Percentiles rank a stretch among this genome's conserved stretches.
Evolutionary conservation across 1,284 basidiomycete species (phyloP).

Genomic region (Pseudozyma tsukubaensis): DNA sequence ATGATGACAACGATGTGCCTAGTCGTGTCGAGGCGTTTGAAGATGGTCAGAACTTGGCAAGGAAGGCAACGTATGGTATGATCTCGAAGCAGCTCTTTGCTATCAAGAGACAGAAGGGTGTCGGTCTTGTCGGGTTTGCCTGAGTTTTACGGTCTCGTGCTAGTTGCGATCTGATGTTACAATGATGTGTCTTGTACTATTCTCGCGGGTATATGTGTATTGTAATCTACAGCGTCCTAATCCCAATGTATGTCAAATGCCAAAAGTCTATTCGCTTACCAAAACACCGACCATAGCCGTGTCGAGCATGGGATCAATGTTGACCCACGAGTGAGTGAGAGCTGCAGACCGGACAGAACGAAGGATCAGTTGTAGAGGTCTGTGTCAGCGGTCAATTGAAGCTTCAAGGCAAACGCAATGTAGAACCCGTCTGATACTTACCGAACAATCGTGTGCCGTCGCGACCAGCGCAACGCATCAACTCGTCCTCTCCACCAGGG

Average conservation of each 20-base stretch:
- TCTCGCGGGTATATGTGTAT: conserved; percentile 16
- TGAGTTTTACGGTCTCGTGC: background rate
- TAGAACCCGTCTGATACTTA: conserved; percentile 69
- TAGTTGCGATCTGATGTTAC: background rate
- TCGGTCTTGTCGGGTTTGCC: conserved; percentile 47
- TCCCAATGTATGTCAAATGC: background rate
- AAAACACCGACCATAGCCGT: conserved; percentile 89
- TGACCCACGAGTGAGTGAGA: conserved; percentile 86
- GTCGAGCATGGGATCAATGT: conserved; percentile 91
- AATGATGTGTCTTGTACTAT: background rate
- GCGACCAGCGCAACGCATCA: conserved; percentile 94
- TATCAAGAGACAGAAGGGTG: conserved; percentile 44
- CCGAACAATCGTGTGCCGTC: conserved; percentile 95
- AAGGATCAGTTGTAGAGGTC: background rate
- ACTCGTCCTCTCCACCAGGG: conserved; percentile 90
- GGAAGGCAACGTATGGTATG: conserved; percentile 64
- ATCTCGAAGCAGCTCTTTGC: conserved; percentile 63
- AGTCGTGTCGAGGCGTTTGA: conserved; percentile 43
- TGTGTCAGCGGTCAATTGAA: no score
- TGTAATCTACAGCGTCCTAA: conserved; percentile 11
- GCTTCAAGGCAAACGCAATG: no score
- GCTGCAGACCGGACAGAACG: conserved; percentile 24
- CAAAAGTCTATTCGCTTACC: conserved; percentile 18
- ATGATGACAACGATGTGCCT: conserved; percentile 28
- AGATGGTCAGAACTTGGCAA: conserved; percentile 57